phyloP scores from a whole-genome alignment of 257 asterid genomes.

The Forsythia viridissima region DNA sequence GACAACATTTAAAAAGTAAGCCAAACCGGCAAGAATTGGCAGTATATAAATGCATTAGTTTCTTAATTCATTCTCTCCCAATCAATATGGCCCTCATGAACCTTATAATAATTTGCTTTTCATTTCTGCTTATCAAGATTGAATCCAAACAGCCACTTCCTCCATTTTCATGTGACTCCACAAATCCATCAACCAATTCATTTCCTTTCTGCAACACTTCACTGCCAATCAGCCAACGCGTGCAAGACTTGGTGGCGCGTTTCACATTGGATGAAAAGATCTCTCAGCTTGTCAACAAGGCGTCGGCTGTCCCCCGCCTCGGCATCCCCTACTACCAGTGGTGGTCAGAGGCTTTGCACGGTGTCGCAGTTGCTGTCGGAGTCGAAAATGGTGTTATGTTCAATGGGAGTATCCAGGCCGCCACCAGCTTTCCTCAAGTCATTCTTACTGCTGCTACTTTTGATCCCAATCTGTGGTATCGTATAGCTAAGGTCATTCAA shows the following conservation, averaged over 20 bases:
- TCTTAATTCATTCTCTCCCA: neutral
- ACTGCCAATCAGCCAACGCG: slow-evolving; percentile 35
- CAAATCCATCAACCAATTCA: slow-evolving; percentile 33
- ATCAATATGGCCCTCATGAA: neutral
- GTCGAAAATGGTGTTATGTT: slow-evolving; percentile 46
- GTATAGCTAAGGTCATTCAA: slow-evolving; percentile 56
- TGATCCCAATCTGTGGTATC: slow-evolving; percentile 71
- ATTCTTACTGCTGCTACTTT: slow-evolving; percentile 73
- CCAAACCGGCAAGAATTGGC: no score
- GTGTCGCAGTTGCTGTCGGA: slow-evolving; percentile 45
- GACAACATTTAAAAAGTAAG: no score
- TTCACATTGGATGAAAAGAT: slow-evolving; percentile 53
- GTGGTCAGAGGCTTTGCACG: slow-evolving; percentile 72
- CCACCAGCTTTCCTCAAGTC: slow-evolving; percentile 65
- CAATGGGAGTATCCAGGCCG: slow-evolving; percentile 38
- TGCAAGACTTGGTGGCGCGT: slow-evolving; percentile 38
- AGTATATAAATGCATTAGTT: no score
- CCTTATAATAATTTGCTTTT: neutral
- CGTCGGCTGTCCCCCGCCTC: slow-evolving; percentile 44
- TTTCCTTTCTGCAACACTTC: slow-evolving; percentile 39
- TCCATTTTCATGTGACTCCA: slow-evolving; percentile 47
- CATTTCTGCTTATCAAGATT: neutral
- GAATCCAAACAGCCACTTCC: slow-evolving; percentile 32
- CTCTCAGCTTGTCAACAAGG: slow-evolving; percentile 49
- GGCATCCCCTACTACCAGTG: slow-evolving; percentile 61